Base-by-base conservation (phyloP, 805 yeast species). In the Metschnikowia similis region DNA sequence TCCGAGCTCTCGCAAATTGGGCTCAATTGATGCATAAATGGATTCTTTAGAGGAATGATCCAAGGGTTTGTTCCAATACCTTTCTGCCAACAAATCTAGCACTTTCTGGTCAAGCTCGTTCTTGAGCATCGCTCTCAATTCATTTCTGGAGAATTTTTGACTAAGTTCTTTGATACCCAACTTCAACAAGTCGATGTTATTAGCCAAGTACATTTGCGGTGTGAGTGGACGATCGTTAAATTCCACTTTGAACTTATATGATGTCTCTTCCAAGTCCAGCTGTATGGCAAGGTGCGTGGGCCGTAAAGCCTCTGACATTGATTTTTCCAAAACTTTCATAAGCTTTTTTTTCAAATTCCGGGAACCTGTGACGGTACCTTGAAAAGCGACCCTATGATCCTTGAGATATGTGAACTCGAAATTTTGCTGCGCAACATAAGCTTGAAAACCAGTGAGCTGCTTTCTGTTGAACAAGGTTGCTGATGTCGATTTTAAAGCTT, bases 151-250 rank as follows among this genome's bases (percentile, higher is more conserved):
- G 61, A 92, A 89, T 50, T 80, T 79, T 53, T 83, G 84, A 58
- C 91, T 85, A 57, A 95, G 79, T 54, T 92, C 97, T 65, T 94
- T 92, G 51, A 92, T 84, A 0, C 89, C 85, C 36, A 87, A 75
- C 66, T 94, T 94, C 62, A 95, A 76, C 45, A 87, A 72, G 66
- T 94, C 99, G 32, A 94, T 81, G 49, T 94, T 89, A 62, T 88
- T 92, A 21, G 97, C 96, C 58, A 94, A 76, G 63, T 94, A 94
- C 51, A 96, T 89, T 61, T 90, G 94, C 13, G 98, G 96, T 0
- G 99, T 94, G 55, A 94, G 75, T 34, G 86, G 88, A 48, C 97
- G 81, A 67, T 94, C 99, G 64, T 94, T 94, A 69, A 90, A 94
- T 66, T 94, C 97, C 26, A 94, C 99, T 66, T 94, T 94, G 72